These are phyloP conservation scores for Suillus weaverae DNA, from an alignment of 768 basidiomycete species.

Conservation along the genomic window DNA sequence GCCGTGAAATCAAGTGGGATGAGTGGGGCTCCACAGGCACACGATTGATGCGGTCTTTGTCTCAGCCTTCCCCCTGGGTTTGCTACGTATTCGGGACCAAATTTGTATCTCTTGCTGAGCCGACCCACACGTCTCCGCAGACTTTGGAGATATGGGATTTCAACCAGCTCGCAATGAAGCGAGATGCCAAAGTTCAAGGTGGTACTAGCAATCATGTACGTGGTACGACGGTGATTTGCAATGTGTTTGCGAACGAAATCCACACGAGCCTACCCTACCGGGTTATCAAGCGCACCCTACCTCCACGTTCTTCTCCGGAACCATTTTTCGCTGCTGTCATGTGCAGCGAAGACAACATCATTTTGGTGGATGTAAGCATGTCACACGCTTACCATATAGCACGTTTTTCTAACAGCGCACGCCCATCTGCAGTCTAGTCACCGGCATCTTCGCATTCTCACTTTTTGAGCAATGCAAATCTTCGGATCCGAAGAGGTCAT, in stretches of 20 bases:
- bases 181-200: conserved; percentile 16
- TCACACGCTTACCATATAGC: neutral
- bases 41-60: conserved; percentile 40
- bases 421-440: conserved; percentile 16
- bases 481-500: neutral
- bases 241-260: conserved; percentile 43
- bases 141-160: conserved; percentile 51
- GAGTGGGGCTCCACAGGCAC: conserved; percentile 53
- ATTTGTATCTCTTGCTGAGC: conserved; percentile 34
- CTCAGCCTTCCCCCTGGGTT: conserved; percentile 49
- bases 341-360: conserved; percentile 57
- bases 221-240: conserved; percentile 27
- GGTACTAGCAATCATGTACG: conserved; percentile 23
- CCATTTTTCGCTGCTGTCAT: conserved; percentile 36
- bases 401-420: neutral
- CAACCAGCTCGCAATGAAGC: conserved; percentile 42
- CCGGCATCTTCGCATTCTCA: conserved; percentile 30
- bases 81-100: conserved; percentile 56
- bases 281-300: conserved; percentile 29
- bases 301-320: conserved; percentile 10
- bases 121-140: conserved; percentile 13
- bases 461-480: conserved; percentile 21
- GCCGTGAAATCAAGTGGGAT: conserved; percentile 41
- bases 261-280: conserved; percentile 49
- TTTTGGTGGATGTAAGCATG: conserved; percentile 47